Conservation (phyloP, 148 eudicot genomes). For the Nyssa sinensis region DNA sequence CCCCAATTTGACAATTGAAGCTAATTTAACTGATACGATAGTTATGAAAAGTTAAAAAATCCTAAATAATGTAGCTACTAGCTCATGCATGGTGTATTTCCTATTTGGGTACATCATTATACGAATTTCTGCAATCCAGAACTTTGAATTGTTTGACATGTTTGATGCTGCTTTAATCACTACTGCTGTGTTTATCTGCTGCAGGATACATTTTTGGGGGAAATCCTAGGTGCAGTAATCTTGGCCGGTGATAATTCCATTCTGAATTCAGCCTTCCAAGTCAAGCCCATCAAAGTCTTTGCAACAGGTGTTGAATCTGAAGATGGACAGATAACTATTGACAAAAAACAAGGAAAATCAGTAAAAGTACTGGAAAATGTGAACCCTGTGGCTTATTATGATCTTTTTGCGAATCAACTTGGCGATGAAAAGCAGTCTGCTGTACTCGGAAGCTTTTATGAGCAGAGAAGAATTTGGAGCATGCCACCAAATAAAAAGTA, state of each 20-base stretch:
- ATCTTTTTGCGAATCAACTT: conserved; percentile 49
- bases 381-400: conserved; percentile 49
- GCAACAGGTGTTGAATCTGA: conserved; percentile 52
- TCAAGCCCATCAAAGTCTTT: conserved; percentile 39
- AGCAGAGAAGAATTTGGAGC: conserved; percentile 52
- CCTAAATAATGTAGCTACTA: no score
- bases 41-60: no score
- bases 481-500: neutral
- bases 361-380: conserved; percentile 49
- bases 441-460: conserved; percentile 51
- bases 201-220: conserved; percentile 83
- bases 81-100: no score
- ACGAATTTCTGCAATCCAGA: no score
- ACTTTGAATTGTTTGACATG: neutral
- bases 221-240: conserved; percentile 74
- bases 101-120: no score
- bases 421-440: conserved; percentile 71
- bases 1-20: no score
- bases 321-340: conserved; percentile 58
- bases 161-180: no score
- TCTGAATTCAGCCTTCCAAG: conserved; percentile 28
- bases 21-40: no score
- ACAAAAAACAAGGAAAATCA: conserved; percentile 39
- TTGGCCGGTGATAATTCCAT: conserved; percentile 36
- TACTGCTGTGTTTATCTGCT: neutral